phyloP scores from a whole-genome alignment of 305 asterid species.

The Striga hermonthica region DNA sequence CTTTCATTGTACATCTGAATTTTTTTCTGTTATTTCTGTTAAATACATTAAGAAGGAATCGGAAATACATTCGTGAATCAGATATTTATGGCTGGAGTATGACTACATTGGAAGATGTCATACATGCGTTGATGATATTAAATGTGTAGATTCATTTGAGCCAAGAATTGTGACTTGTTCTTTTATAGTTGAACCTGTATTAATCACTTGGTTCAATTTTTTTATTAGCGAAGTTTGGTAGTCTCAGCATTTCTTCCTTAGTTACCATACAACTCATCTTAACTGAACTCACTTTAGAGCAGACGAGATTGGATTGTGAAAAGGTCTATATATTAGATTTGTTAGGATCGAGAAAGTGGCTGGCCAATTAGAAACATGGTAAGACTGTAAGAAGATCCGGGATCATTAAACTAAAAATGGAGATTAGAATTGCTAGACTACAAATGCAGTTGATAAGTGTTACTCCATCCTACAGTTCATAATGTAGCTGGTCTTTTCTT shows the following conservation, averaged over 20 bases:
- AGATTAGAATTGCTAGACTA: background rate
- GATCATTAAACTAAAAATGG: constrained; percentile 26
- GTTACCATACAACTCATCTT: constrained; percentile 9
- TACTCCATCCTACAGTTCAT: constrained; percentile 3
- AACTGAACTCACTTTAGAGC: constrained; percentile 19
- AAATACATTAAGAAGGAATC: constrained; percentile 17
- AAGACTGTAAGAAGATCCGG: constrained; percentile 10
- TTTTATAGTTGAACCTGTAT: constrained; percentile 15
- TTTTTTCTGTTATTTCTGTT: constrained; percentile 14
- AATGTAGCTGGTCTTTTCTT: constrained; percentile 22
- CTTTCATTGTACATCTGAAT: constrained; percentile 13
- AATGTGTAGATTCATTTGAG: constrained; percentile 5
- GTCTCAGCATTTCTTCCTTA: constrained; percentile 23
- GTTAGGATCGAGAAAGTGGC: constrained; percentile 22
- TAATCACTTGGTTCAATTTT: constrained; percentile 18
- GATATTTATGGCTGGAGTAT: constrained; percentile 22
- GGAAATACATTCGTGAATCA: constrained; percentile 23
- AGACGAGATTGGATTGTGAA: constrained; percentile 15
- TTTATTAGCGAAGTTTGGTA: constrained; percentile 10
- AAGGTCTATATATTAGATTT: constrained; percentile 1
- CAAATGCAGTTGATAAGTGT: constrained; percentile 8
- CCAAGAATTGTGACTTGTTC: constrained; percentile 12
- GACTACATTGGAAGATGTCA: constrained; percentile 18
- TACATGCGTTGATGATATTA: constrained; percentile 20
- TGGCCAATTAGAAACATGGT: constrained; percentile 10